A percentile compares a stretch with the other conserved stretches of the same genome.
Evolutionary conservation across 208 protist species (phyloP).

Genomic region (Giardia muris): DNA sequence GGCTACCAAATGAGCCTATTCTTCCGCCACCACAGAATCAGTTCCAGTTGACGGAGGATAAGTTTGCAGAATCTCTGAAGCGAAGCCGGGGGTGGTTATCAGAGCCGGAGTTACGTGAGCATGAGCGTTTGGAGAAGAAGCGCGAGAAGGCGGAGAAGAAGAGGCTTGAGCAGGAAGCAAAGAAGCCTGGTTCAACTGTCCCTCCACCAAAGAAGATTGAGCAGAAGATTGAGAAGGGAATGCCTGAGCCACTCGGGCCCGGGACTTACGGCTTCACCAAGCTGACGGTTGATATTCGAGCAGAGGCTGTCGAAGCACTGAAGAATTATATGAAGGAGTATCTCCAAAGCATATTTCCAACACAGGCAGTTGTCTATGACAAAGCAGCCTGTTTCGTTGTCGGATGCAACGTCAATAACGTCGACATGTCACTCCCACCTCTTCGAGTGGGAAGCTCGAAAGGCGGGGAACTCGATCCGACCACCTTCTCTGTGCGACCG

Average conservation of each 20-base stretch:
- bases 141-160: background rate
- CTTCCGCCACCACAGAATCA: background rate
- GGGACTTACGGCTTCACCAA: background rate
- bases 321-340: slow-evolving; percentile 13
- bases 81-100: background rate
- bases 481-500: background rate
- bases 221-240: slow-evolving; percentile 19
- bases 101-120: background rate
- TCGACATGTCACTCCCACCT: background rate
- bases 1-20: background rate
- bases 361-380: background rate
- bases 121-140: background rate
- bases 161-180: slow-evolving; percentile 14
- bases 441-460: background rate
- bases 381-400: slow-evolving; percentile 19
- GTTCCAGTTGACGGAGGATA: background rate
- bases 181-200: background rate
- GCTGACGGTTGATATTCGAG: background rate
- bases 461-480: background rate
- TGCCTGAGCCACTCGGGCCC: background rate
- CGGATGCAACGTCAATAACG: background rate
- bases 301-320: background rate
- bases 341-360: background rate
- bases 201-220: background rate
- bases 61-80: background rate